Conservation (phyloP, 805 yeast genomes). For the Saccharomycopsis javanensis region DNA sequence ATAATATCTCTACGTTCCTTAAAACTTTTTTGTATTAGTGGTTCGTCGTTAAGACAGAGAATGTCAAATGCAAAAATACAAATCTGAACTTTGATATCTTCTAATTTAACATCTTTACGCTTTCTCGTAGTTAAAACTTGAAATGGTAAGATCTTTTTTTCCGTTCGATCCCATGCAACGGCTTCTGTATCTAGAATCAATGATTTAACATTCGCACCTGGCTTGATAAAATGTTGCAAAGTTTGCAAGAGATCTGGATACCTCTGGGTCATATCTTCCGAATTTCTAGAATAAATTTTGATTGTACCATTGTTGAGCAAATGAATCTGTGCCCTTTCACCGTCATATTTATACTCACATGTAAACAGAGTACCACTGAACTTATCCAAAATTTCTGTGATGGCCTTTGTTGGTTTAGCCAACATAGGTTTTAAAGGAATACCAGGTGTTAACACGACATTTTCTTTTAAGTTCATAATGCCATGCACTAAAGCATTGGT, state of each 20-base stretch:
- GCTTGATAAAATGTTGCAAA: slow-evolving; percentile 46
- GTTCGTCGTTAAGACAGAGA: slow-evolving; percentile 61
- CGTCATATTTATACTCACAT: slow-evolving; percentile 95
- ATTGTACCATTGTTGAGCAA: slow-evolving; percentile 54
- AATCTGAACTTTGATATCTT: slow-evolving; percentile 82
- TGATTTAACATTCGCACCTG: slow-evolving; percentile 33
- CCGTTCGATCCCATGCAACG: slow-evolving; percentile 87
- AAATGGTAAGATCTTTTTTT: slow-evolving; percentile 79
- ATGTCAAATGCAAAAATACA: slow-evolving; percentile 90
- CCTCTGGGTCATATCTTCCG: slow-evolving; percentile 93
- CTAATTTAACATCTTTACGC: slow-evolving; percentile 81
- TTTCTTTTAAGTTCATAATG: slow-evolving; percentile 49
- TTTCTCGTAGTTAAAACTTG: slow-evolving; percentile 90
- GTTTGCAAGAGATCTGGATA: slow-evolving; percentile 83
- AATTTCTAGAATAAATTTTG: slow-evolving; percentile 81
- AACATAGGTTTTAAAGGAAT: slow-evolving; percentile 96
- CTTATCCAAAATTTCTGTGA: slow-evolving; percentile 83
- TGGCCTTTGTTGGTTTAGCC: slow-evolving; percentile 93
- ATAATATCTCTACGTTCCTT: slow-evolving; percentile 60
- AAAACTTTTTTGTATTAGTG: slow-evolving; percentile 57
- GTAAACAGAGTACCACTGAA: slow-evolving; percentile 81
- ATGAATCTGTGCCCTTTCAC: slow-evolving; percentile 96
- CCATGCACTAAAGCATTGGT: slow-evolving; percentile 59
- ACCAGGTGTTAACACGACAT: slow-evolving; percentile 77
- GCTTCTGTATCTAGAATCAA: slow-evolving; percentile 93